Evolutionary conservation across 1,284 basidiomycete genomes (phyloP).

Genomic region (Takashimella tepidaria): DNA sequence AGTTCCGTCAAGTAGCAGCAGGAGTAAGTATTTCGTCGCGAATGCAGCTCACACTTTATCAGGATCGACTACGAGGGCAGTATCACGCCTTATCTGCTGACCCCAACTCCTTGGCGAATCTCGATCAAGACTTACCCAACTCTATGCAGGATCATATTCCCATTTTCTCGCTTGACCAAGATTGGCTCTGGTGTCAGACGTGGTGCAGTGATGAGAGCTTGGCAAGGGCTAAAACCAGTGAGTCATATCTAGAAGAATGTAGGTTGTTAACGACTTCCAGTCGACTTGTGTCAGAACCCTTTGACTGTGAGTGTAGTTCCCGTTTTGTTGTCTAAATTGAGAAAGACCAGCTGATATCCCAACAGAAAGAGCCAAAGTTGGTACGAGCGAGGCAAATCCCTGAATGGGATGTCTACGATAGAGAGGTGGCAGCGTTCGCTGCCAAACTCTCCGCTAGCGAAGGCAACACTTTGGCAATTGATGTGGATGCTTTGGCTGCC

Average conservation of each 20-base stretch:
- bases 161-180: slow-evolving; percentile 78
- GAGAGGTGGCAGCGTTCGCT: slow-evolving; percentile 56
- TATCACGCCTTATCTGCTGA: slow-evolving; percentile 93
- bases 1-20: slow-evolving; percentile 69
- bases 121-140: slow-evolving; percentile 96
- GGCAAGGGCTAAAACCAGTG: slow-evolving; percentile 51
- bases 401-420: slow-evolving; percentile 92
- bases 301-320: slow-evolving; percentile 72
- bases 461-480: slow-evolving; percentile 56
- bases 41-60: too few species aligned
- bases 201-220: slow-evolving; percentile 52
- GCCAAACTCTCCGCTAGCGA: slow-evolving; percentile 51
- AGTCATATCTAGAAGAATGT: slow-evolving; percentile 4
- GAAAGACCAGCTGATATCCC: neutral
- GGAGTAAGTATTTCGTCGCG: too few species aligned
- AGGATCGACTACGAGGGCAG: slow-evolving; percentile 84
- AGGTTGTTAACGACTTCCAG: slow-evolving; percentile 50
- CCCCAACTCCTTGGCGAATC: slow-evolving; percentile 85
- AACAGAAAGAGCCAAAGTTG: slow-evolving; percentile 91
- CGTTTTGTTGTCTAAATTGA: neutral
- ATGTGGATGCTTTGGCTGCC: slow-evolving; percentile 62
- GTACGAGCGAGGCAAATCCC: slow-evolving; percentile 88
- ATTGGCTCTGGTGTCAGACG: slow-evolving; percentile 79
- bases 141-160: slow-evolving; percentile 82
- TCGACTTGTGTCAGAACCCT: slow-evolving; percentile 89